Evolutionary conservation across 139 green algal species (phyloP).

Genomic region (Chlamydomonas schloesseri): DNA sequence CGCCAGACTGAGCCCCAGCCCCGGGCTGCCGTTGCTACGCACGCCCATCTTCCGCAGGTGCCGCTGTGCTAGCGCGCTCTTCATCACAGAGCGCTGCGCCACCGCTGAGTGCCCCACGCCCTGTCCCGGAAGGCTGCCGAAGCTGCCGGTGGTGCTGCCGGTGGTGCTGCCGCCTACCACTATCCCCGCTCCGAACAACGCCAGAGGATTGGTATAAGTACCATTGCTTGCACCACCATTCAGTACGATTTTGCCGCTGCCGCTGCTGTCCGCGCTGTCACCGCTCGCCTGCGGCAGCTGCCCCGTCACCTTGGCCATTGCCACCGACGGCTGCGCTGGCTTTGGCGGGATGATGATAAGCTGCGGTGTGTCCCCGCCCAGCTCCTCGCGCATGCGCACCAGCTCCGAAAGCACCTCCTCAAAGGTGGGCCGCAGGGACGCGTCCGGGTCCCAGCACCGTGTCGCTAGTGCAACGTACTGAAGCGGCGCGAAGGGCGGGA

Average conservation of each 20-base stretch:
- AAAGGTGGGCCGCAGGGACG: constrained; percentile 39
- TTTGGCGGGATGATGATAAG: neutral
- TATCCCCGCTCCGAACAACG: neutral
- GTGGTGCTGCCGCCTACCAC: neutral
- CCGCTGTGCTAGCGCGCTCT: neutral
- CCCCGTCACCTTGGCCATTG: too few species aligned
- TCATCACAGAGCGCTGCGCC: neutral
- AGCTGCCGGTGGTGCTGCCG: too few species aligned
- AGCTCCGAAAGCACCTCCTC: constrained; percentile 46
- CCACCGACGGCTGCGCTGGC: too few species aligned
- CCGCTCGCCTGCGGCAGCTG: too few species aligned
- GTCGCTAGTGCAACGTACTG: neutral
- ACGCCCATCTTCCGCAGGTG: neutral
- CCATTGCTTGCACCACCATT: too few species aligned
- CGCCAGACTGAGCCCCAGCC: too few species aligned
- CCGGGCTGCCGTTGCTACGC: neutral
- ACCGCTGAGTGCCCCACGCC: neutral
- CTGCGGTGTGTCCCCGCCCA: constrained; percentile 13
- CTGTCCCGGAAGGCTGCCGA: neutral
- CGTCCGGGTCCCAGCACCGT: constrained; percentile 53
- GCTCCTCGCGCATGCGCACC: constrained; percentile 24
- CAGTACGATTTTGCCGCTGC: neutral
- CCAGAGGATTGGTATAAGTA: too few species aligned
- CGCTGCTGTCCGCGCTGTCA: neutral
- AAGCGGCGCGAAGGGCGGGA: constrained; percentile 17